These are phyloP conservation scores for Coccomyxa subellipsoidea DNA, from an alignment of 163 green algal genomes.

Conservation along the genomic window DNA sequence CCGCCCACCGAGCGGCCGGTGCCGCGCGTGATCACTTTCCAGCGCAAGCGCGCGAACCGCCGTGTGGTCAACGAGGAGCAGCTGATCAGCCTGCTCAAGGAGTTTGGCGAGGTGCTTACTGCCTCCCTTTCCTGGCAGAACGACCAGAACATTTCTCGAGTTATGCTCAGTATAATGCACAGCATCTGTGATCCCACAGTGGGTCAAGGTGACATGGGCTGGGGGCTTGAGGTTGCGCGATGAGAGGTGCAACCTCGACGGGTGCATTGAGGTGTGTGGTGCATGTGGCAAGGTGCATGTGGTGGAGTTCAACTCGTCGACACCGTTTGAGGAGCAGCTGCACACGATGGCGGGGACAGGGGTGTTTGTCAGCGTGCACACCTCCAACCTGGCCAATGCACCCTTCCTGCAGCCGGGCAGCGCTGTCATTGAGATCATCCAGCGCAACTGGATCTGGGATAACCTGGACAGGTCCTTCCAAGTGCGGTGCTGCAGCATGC, in stretches of 20 bases:
- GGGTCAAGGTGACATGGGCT: too few relatives aligned
- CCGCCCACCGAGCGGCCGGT: slow-evolving; percentile 31
- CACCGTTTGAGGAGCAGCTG: slow-evolving; percentile 75
- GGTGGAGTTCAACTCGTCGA: slow-evolving; percentile 75
- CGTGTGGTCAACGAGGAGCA: slow-evolving; percentile 77
- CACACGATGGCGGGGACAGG: slow-evolving; percentile 59
- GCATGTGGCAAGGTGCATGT: slow-evolving; percentile 38
- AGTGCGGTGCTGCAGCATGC: slow-evolving; percentile 1
- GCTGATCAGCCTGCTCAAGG: slow-evolving; percentile 62
- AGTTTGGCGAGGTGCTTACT: slow-evolving; percentile 70
- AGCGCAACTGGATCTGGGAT: slow-evolving; percentile 63
- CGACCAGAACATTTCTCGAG: too few relatives aligned
- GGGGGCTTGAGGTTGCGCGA: too few relatives aligned
- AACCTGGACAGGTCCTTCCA: slow-evolving; percentile 57
- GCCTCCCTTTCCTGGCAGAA: not conserved
- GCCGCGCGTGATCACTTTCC: slow-evolving; percentile 73
- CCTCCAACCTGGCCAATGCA: slow-evolving; percentile 79
- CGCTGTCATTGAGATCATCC: slow-evolving; percentile 84
- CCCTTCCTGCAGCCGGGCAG: slow-evolving; percentile 76
- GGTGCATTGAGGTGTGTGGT: not conserved
- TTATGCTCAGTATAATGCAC: too few relatives aligned
- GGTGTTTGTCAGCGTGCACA: slow-evolving; percentile 84
- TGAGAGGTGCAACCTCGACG: too few relatives aligned
- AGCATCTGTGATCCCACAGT: too few relatives aligned
- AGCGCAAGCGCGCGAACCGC: slow-evolving; percentile 81